phyloP scores from a whole-genome alignment of 1,284 basidiomycete genomes.

The Puccinia brachypodii region DNA sequence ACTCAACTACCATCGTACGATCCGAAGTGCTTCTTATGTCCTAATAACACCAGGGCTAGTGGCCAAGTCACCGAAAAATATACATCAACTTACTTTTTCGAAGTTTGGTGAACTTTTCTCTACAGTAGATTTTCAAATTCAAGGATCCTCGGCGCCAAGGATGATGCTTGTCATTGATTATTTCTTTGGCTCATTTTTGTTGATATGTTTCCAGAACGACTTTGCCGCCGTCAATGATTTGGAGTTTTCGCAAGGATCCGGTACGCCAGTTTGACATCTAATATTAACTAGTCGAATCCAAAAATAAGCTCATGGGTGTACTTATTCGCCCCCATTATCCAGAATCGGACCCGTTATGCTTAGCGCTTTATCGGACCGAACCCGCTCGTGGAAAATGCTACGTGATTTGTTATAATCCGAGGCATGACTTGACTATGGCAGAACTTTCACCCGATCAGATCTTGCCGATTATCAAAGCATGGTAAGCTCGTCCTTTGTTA shows the following conservation, averaged over 20 bases:
- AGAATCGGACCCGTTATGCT: slow-evolving; percentile 32
- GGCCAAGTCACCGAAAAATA: slow-evolving; percentile 73
- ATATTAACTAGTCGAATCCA: slow-evolving; percentile 44
- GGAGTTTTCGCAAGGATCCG: slow-evolving; percentile 51
- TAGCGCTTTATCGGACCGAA: slow-evolving; percentile 65
- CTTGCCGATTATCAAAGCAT: slow-evolving; percentile 70
- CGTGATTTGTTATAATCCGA: slow-evolving; percentile 84
- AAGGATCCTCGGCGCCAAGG: not conserved
- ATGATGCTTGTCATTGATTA: not conserved
- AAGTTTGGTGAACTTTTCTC: slow-evolving; percentile 52
- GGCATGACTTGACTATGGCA: slow-evolving; percentile 84
- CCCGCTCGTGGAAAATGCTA: slow-evolving; percentile 82
- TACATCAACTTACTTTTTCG: slow-evolving; percentile 63
- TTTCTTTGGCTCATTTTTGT: slow-evolving; percentile 61
- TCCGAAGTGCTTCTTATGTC: slow-evolving; percentile 82
- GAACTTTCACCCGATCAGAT: slow-evolving; percentile 69
- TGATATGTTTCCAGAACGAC: slow-evolving; percentile 67
- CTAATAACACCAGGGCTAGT: slow-evolving; percentile 77
- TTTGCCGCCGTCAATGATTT: slow-evolving; percentile 74
- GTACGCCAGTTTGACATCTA: not conserved
- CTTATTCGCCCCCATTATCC: slow-evolving; percentile 43
- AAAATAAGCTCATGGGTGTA: slow-evolving; percentile 63
- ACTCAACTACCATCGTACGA: slow-evolving; percentile 68
- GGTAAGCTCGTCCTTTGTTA: slow-evolving; percentile 59
- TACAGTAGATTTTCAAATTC: too few relatives aligned